phyloP scores from a whole-genome alignment of 768 basidiomycete genomes.

The Xanthoconium stramineum region DNA sequence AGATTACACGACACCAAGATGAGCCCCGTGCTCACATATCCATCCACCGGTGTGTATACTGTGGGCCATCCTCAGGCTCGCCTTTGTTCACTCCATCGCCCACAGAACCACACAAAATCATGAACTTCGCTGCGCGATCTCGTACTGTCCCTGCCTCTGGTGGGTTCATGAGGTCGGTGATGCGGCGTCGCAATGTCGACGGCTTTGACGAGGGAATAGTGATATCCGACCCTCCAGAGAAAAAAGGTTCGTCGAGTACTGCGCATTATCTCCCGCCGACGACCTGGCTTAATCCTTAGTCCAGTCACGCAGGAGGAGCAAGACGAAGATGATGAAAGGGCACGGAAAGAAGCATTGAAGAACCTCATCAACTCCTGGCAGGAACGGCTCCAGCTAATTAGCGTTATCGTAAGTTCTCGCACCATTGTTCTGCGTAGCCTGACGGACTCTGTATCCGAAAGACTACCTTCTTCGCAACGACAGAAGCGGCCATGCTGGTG shows the following conservation, averaged over 20 bases:
- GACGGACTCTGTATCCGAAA: slow-evolving; percentile 17
- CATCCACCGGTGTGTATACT: slow-evolving; percentile 2
- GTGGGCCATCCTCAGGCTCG: not conserved
- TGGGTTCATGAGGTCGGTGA: slow-evolving; percentile 15
- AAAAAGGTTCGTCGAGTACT: slow-evolving; percentile 16
- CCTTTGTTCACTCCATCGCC: not conserved
- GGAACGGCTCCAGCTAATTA: slow-evolving; percentile 60
- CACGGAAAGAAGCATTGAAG: slow-evolving; percentile 41
- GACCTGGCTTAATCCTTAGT: not conserved
- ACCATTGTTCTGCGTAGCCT: not conserved
- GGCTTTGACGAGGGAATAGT: slow-evolving; percentile 4
- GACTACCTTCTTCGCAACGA: slow-evolving; percentile 64
- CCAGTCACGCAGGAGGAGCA: slow-evolving; percentile 49
- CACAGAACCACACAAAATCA: slow-evolving; percentile 9
- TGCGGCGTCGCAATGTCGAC: slow-evolving; percentile 1
- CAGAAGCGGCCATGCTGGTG: slow-evolving; percentile 51
- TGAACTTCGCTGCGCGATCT: slow-evolving; percentile 5
- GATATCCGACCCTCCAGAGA: not conserved
- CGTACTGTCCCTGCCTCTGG: slow-evolving; percentile 6
- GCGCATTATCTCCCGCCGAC: not conserved
- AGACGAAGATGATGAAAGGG: slow-evolving; percentile 44
- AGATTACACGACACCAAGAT: not conserved
- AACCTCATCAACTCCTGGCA: slow-evolving; percentile 58
- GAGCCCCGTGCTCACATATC: not conserved
- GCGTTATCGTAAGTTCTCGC: slow-evolving; percentile 46